Percentiles rank a stretch among this genome's conserved stretches.
Conservation (phyloP, 2,329 filamentous ascomycete species). For the Xylariaceae sp. region DNA sequence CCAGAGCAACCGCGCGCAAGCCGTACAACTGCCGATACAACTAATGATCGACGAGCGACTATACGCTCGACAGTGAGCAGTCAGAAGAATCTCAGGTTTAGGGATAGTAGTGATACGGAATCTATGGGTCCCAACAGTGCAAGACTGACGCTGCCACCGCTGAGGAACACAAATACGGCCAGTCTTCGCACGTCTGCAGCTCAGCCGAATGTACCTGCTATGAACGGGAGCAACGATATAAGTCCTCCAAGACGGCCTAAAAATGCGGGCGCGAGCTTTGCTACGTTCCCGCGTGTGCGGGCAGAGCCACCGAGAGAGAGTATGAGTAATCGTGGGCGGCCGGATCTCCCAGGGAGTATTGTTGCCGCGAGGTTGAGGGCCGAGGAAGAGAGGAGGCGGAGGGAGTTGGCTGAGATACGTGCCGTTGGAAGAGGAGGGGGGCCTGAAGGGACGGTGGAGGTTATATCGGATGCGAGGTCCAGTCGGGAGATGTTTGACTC, state of each 20-base stretch:
- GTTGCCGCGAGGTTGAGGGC: not conserved
- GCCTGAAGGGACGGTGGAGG: no score
- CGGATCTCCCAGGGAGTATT: not conserved
- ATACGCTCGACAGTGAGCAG: slow-evolving; percentile 10
- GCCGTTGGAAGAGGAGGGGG: not conserved
- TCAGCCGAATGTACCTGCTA: not conserved
- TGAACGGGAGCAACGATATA: slow-evolving; percentile 1
- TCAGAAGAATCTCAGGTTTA: slow-evolving; percentile 25
- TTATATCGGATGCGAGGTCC: no score
- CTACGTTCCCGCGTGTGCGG: slow-evolving; percentile 27
- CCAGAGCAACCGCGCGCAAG: slow-evolving; percentile 11
- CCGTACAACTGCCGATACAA: slow-evolving; percentile 9
- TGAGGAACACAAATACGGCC: slow-evolving; percentile 20
- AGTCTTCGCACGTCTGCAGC: slow-evolving; percentile 11
- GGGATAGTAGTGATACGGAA: slow-evolving; percentile 28
- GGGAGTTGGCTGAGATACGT: not conserved
- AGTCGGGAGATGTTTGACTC: no score
- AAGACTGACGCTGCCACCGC: slow-evolving; percentile 2
- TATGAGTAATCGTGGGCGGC: slow-evolving; percentile 10
- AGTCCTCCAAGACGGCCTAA: slow-evolving; percentile 15
- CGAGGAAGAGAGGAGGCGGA: slow-evolving; percentile 3
- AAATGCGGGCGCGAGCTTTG: slow-evolving; percentile 24
- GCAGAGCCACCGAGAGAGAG: slow-evolving; percentile 15
- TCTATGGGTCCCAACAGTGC: slow-evolving; percentile 8
- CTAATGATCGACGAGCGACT: slow-evolving; percentile 2